These are phyloP conservation scores for Lachnellula suecica DNA, from an alignment of 2,329 filamentous ascomycete genomes.

Conservation along the genomic window DNA sequence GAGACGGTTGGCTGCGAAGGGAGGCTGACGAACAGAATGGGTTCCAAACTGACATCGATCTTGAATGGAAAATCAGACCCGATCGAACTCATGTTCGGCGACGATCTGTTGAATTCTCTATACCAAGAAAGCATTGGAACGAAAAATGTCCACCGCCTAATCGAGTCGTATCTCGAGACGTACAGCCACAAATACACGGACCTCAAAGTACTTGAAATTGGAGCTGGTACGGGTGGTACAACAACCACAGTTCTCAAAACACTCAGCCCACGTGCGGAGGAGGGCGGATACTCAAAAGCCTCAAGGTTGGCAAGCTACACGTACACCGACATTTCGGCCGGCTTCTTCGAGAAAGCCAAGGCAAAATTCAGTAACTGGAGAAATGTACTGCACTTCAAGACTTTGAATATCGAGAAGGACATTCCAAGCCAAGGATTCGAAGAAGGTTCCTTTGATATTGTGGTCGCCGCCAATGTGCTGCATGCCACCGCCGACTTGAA, in stretches of 20 bases:
- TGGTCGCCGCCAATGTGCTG: constrained; percentile 24
- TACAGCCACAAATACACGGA: background rate
- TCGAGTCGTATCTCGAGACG: background rate
- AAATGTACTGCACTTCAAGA: background rate
- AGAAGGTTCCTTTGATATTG: constrained; percentile 27
- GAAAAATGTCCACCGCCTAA: background rate
- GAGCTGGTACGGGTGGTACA: background rate
- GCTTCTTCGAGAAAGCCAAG: background rate
- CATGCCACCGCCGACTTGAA: background rate
- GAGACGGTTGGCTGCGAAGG: background rate
- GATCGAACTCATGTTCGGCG: constrained; percentile 5
- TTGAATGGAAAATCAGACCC: background rate
- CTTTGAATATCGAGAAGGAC: constrained; percentile 34
- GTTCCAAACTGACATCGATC: background rate
- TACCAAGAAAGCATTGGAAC: background rate
- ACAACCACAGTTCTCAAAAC: background rate
- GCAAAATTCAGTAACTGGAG: background rate
- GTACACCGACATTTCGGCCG: background rate
- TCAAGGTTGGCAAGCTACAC: background rate
- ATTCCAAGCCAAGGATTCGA: constrained; percentile 35
- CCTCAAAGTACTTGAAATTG: background rate
- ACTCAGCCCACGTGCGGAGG: background rate
- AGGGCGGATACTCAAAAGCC: background rate
- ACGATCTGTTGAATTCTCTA: constrained; percentile 2
- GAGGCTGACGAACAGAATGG: background rate